phyloP scores from a whole-genome alignment of 2,329 filamentous ascomycete species.

The Colletotrichum tanaceti region DNA sequence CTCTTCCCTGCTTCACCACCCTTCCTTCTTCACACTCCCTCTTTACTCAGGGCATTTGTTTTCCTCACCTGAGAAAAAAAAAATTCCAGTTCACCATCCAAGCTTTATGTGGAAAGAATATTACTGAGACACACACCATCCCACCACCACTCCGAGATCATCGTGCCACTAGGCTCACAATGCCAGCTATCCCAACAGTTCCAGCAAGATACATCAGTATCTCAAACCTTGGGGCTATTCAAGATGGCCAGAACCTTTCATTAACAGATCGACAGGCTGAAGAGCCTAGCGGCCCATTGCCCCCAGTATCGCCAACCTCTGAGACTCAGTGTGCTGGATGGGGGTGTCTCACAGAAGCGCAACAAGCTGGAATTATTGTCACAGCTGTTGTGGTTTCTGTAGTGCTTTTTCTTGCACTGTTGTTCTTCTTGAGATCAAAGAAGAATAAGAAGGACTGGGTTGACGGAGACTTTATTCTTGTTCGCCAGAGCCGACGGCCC shows the following conservation, averaged over 20 bases:
- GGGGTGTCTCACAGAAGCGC: slow-evolving; percentile 52
- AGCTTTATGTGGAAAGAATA: background rate
- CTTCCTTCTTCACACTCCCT: background rate
- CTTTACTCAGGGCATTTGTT: too few species aligned
- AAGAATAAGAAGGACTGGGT: slow-evolving; percentile 31
- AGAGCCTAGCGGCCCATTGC: slow-evolving; percentile 16
- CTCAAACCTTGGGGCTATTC: background rate
- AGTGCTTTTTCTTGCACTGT: slow-evolving; percentile 44
- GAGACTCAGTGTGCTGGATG: slow-evolving; percentile 49
- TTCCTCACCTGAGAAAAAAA: too few species aligned
- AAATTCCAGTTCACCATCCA: too few species aligned
- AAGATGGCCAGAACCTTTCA: rapidly evolving
- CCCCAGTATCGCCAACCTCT: slow-evolving; percentile 6
- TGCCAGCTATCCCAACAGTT: slow-evolving; percentile 2
- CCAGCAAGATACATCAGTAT: too few species aligned
- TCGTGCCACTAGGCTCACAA: background rate
- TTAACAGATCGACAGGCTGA: slow-evolving; percentile 12
- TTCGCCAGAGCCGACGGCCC: slow-evolving; percentile 20
- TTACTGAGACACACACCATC: background rate
- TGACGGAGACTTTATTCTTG: slow-evolving; percentile 27
- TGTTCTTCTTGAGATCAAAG: slow-evolving; percentile 47
- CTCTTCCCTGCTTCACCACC: background rate
- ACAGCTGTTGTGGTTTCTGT: slow-evolving; percentile 49
- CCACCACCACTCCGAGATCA: background rate
- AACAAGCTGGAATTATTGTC: slow-evolving; percentile 56